Conservation (phyloP, 2,329 filamentous ascomycete species). For the Penicillium vulpinum region DNA sequence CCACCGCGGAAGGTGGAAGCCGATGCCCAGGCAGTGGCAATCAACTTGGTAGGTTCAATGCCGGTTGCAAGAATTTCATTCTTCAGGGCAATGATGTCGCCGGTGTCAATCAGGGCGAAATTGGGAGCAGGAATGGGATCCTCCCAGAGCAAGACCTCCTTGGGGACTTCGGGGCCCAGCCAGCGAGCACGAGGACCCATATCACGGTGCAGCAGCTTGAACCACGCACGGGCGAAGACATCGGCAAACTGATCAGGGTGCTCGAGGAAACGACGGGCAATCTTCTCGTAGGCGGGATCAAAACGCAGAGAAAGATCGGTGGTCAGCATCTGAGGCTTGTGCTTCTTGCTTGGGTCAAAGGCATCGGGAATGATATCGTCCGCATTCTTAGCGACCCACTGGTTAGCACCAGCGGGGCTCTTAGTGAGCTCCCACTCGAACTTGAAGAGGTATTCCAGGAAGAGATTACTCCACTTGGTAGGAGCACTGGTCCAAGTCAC, state of each 20-base stretch:
- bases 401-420: conserved; percentile 73
- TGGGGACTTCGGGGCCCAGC: conserved; percentile 71
- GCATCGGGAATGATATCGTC: conserved; percentile 70
- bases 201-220: conserved; percentile 80
- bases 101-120: conserved; percentile 60
- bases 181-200: conserved; percentile 71
- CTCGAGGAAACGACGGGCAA: conserved; percentile 67
- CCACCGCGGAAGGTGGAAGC: conserved; percentile 71
- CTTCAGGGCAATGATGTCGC: conserved; percentile 67
- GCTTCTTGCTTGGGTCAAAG: conserved; percentile 69
- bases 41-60: conserved; percentile 60
- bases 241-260: conserved; percentile 69
- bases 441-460: conserved; percentile 74
- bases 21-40: conserved; percentile 67
- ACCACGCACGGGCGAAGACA: conserved; percentile 73
- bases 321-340: conserved; percentile 73
- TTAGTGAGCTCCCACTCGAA: conserved; percentile 76
- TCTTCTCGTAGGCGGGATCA: conserved; percentile 74
- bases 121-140: conserved; percentile 66
- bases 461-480: conserved; percentile 73
- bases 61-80: conserved; percentile 65
- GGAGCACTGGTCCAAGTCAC: conserved; percentile 78
- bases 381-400: conserved; percentile 72
- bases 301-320: conserved; percentile 71
- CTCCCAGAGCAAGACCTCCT: conserved; percentile 71